Evolutionary conservation across 2,329 filamentous ascomycete species (phyloP), one percentile per base, ranked within the genome.

Genomic region (Ascochyta pisi): DNA sequence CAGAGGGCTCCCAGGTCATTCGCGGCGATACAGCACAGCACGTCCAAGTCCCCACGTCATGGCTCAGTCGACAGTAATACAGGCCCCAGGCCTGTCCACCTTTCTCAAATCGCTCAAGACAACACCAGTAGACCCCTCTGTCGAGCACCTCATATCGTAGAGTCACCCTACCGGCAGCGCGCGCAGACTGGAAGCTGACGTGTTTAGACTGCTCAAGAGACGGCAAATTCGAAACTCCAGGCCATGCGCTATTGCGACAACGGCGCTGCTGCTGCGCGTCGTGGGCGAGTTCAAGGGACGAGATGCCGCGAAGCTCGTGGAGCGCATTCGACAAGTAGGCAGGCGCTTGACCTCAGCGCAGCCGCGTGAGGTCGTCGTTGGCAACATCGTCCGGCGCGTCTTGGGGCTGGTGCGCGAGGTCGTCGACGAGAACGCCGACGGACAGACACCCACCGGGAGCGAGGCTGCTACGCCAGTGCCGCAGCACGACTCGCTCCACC

Each of bases 391-490:
- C 42, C 87, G 93, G 58, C 88, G 95, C 60, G 90, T 98, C 2
- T 81, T 99, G 34, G 91, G 92, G 39, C 83, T 99, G 61, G 95
- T 99, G 62, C 87, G 95, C 47, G 93, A 97, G 70, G 93, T 98
- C 70, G 90, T 91, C 35, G 89, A 91, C 66, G 91, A 96, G 67
- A 89, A 92, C 65, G 82, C 88, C 54, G 90, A 90, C 57, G 87
- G 79, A 44, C 84, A 83, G 37, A 80, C 88, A 54, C 78, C 77
- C 45, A 75, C 77, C 65, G 72, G 82, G 33, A 88, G 84, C 72
- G 89, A 91, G 65, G 82, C 84, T 8, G 43, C 48, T 15, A 57
- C 54, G 8, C 54, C 54, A 24, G 40, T 48, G 29, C 48, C 44
- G 7, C 44, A 48, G 31, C 68, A 76, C 53, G 73, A 77, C 58